These are phyloP conservation scores for Pseudogymnoascus sp. DNA, from an alignment of 2,329 filamentous ascomycete genomes.

Conservation along the genomic window DNA sequence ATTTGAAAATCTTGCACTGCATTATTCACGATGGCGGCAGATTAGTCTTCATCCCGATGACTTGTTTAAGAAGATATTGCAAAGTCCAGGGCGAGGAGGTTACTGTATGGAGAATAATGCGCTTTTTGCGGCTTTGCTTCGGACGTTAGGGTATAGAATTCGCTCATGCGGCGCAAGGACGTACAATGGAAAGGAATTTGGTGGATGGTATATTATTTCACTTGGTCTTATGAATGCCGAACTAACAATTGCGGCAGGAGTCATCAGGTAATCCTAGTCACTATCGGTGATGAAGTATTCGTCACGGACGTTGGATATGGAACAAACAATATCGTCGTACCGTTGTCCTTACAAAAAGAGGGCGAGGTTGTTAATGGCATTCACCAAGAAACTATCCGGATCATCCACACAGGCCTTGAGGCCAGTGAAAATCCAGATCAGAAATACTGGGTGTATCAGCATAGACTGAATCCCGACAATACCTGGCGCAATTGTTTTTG, in stretches of 20 bases:
- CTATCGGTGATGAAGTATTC: not conserved
- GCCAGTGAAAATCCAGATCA: not conserved
- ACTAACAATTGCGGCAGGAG: not conserved
- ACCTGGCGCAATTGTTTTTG: not conserved
- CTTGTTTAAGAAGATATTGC: not conserved
- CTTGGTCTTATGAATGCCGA: not conserved
- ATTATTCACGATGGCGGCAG: not conserved
- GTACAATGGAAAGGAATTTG: not conserved
- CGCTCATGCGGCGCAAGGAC: not conserved
- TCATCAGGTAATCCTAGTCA: not conserved
- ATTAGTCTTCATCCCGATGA: not conserved
- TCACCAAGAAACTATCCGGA: not conserved
- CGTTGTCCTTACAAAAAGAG: not conserved
- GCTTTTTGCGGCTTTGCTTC: not conserved
- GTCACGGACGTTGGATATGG: not conserved
- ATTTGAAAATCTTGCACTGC: not conserved
- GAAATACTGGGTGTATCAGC: not conserved
- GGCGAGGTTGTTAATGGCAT: not conserved
- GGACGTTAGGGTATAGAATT: not conserved
- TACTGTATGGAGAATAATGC: not conserved
- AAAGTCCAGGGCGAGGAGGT: not conserved
- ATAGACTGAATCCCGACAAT: not conserved
- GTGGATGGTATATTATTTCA: not conserved
- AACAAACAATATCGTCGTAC: not conserved
- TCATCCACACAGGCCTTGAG: not conserved